Evolutionary conservation across 2,329 filamentous ascomycete genomes (phyloP).

Genomic region (Ceratocystis diversiconidia): DNA sequence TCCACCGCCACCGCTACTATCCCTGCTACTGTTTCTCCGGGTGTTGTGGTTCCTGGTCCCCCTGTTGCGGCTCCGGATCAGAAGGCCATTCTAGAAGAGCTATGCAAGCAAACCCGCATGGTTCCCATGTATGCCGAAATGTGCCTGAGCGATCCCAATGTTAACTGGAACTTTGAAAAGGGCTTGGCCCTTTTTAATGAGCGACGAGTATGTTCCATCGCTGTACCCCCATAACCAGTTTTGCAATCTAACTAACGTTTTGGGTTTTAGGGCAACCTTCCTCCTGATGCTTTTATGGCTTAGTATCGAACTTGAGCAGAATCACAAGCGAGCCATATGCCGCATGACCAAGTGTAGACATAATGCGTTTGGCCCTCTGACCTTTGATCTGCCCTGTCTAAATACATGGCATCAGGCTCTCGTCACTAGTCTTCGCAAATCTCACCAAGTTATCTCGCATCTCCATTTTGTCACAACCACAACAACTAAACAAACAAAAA

Average conservation of each 20-base stretch:
- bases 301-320: background rate
- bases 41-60: conserved; percentile 21
- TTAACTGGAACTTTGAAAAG: conserved; percentile 63
- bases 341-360: too few relatives aligned
- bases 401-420: too few relatives aligned
- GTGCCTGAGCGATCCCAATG: conserved; percentile 53
- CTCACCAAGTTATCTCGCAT: too few relatives aligned
- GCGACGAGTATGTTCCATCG: conserved; percentile 43
- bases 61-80: conserved; percentile 36
- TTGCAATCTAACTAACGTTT: background rate
- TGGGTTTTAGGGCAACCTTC: conserved; percentile 12
- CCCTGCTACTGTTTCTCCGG: conserved; percentile 7
- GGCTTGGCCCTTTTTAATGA: conserved; percentile 63
- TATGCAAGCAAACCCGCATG: conserved; percentile 68
- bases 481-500: too few relatives aligned
- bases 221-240: background rate
- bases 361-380: too few relatives aligned
- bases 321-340: too few relatives aligned
- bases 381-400: too few relatives aligned
- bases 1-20: conserved; percentile 19
- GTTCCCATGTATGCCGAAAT: conserved; percentile 63
- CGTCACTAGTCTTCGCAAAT: too few relatives aligned
- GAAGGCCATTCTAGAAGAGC: conserved; percentile 57
- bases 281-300: conserved; percentile 17
- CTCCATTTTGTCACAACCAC: too few relatives aligned